Evolutionary conservation across 1,284 basidiomycete species (phyloP), one percentile per base, ranked within the genome.

Genomic region (Ceratobasidium sp.): DNA sequence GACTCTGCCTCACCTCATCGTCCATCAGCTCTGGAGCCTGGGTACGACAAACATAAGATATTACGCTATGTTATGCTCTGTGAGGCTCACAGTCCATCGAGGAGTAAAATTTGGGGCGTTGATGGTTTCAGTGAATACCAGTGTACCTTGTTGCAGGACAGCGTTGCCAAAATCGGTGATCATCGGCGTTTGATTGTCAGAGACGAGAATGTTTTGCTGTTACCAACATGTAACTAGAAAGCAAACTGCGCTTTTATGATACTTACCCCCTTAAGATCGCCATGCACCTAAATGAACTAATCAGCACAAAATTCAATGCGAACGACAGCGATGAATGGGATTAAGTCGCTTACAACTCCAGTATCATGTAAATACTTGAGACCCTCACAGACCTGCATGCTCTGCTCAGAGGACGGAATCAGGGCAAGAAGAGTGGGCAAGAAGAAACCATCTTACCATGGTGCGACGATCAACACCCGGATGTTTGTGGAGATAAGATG

Each of bases 11-110:
- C 6, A 50, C 14, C 7, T 14, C 2, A 1, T 65, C 62, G 0
- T 23, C n/a, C n/a, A 66, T 2, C 3, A 44, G 64, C 64, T 66
- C 64, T 27, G 64, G 64, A 14, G 41, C 64, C 64, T 46, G n/a
- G 46, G 4, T 2, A 16, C 0, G 48, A 3, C 6, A 18, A 3
- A 41, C n/a, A 27, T 35, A 18, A n/a, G 38, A 14, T 12, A n/a
- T 20, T 41, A 3, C 4, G 6, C 33, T 38, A 18, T 3, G 0
- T 6, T 60, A 38, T 20, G 14, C 2, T 10, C 18, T 20, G 57
- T 3, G 57, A 30, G 14, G 23, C 46, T 27, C n/a, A 27, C 64
- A 14, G 64, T 30, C 64, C 64, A 50, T 30, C 64, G 38, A 4
- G 35, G 20, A 14, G 38, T 23, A 41, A 66, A 46, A 7, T 35